A percentile compares a stretch with the other conserved stretches of the same genome.
These are phyloP conservation scores for Fusarium papillatum DNA, from an alignment of 2,329 filamentous ascomycete genomes.

Conservation along the genomic window DNA sequence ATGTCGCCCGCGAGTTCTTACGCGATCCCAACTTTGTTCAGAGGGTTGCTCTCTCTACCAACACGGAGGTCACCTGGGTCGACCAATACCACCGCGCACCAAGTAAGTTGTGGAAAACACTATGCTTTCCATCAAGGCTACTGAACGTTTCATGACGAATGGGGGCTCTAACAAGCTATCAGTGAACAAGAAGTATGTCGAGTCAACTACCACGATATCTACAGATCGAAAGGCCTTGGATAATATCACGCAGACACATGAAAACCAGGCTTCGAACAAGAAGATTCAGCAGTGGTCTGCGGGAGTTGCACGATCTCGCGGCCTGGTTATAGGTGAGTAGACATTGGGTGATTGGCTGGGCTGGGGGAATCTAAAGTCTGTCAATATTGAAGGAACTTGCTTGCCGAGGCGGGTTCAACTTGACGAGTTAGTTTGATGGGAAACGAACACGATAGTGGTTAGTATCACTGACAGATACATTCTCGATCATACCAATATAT, in stretches of 20 bases:
- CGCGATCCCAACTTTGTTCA: background rate
- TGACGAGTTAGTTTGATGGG: background rate
- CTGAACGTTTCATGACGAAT: accelerated
- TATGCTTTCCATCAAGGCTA: background rate
- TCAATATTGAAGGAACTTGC: background rate
- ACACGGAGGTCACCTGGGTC: background rate
- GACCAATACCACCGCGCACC: constrained; percentile 1
- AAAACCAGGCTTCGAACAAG: background rate
- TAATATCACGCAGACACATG: background rate
- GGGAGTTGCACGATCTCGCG: background rate
- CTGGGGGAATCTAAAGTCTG: background rate
- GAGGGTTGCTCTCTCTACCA: background rate
- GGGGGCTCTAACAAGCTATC: background rate
- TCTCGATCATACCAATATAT: background rate
- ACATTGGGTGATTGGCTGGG: background rate
- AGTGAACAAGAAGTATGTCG: constrained; percentile 2
- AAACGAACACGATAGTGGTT: background rate
- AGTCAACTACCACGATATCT: background rate
- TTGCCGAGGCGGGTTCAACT: background rate
- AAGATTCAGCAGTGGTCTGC: too few species aligned
- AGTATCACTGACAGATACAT: background rate
- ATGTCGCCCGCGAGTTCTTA: background rate
- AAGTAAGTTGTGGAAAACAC: background rate
- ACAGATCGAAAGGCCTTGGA: background rate
- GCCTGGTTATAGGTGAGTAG: background rate